Base-by-base conservation (phyloP, 2,329 filamentous ascomycete genomes). In the Aureobasidium sp. region DNA sequence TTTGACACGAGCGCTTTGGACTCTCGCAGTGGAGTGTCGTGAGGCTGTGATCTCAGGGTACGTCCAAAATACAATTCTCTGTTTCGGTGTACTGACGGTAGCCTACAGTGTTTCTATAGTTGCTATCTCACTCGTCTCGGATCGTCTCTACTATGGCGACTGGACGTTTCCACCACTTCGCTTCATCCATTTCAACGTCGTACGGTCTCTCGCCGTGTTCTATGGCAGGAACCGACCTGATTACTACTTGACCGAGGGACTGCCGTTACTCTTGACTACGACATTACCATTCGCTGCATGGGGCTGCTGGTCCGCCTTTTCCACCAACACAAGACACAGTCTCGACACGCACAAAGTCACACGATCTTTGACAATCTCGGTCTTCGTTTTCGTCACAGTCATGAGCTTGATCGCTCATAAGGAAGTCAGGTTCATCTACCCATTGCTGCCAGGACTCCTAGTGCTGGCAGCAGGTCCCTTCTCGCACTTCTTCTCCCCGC, bases 351-450 rank as follows among this genome's bases (percentile, higher is more conserved):
- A 44, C 27, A 33, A 58, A 59, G 9, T 39, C 19, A 39, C 44
- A 37, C 27, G 69, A 77, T 64, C 64, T 12, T 47, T 65, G 40
- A 80, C 81, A 39, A 76, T 92, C 9, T 79, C 85, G 11, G 78
- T 80, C 7, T 63, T 70, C 33, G 78, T 84, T 8, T 79, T 87
- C 45, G 65, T 86, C 60, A 88, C 87, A 62, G 76, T 89, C 11
- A 81, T 97, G 37, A 96, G 90, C 1, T 71, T 89, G 50, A 89
- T 97, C 67, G 86, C 91, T 1, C 94, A 99, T 77, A 99, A 99
- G 74, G 94, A 99, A 79, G 90, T 96, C 68, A 90, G 94, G 69
- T 99, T 99, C 78, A 89, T 97, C 67, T 96, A 96, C 70, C 93
- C 94, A 1, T 82, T 99, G 19, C 82, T 97, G 1, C 93, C 94